phyloP scores from a whole-genome alignment of 768 basidiomycete genomes.

The Cantharellus anzutake region DNA sequence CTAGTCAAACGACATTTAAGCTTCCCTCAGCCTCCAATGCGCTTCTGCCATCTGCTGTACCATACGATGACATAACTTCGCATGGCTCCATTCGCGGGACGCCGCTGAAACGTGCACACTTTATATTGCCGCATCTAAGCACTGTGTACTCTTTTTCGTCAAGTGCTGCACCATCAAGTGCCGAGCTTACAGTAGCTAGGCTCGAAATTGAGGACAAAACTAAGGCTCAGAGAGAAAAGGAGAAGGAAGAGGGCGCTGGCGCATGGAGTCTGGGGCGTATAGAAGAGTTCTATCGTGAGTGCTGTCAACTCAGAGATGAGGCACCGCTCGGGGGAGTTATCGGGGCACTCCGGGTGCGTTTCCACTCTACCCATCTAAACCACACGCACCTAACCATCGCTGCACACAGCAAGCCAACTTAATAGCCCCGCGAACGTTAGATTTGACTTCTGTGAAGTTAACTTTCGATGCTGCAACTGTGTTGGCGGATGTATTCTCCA shows the following conservation, averaged over 20 bases:
- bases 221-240: conserved; percentile 34
- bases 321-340: conserved; percentile 42
- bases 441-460: conserved; percentile 65
- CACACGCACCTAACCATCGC: background rate
- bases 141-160: conserved; percentile 85
- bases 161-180: conserved; percentile 63
- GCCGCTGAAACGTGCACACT: conserved; percentile 75
- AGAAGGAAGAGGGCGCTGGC: conserved; percentile 23
- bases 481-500: conserved; percentile 75
- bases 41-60: background rate
- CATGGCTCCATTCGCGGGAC: conserved; percentile 19
- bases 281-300: conserved; percentile 72
- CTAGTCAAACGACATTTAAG: conserved; percentile 1
- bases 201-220: conserved; percentile 61
- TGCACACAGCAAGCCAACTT: conserved; percentile 28
- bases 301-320: conserved; percentile 63
- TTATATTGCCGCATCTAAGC: conserved; percentile 70
- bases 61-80: background rate
- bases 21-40: background rate
- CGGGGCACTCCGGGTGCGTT: conserved; percentile 47
- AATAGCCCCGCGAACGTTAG: conserved; percentile 46
- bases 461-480: conserved; percentile 51
- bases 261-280: conserved; percentile 83
- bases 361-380: background rate
- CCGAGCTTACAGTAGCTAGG: conserved; percentile 64